Conservation (phyloP, 2,329 filamentous ascomycete genomes). For the Xylariomycetidae sp. region DNA sequence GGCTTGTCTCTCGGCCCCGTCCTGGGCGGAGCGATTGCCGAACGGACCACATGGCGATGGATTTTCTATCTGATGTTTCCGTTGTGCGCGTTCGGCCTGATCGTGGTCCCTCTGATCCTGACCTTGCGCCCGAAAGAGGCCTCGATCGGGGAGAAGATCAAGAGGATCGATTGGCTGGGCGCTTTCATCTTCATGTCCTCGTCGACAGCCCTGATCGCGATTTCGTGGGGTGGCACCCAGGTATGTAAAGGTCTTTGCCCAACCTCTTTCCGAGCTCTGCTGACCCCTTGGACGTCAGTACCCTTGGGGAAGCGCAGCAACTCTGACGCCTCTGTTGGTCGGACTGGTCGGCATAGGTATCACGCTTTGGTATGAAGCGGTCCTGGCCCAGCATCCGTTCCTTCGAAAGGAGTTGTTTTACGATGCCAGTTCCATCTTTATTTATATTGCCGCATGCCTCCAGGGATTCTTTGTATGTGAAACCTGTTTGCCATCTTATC, state of each 20-base stretch:
- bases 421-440: conserved; percentile 8
- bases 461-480: conserved; percentile 13
- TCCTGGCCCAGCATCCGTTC: conserved; percentile 10
- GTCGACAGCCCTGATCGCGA: conserved; percentile 36
- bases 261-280: conserved; percentile 1
- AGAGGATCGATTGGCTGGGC: conserved; percentile 40
- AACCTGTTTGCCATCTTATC: too few relatives aligned
- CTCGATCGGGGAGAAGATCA: conserved; percentile 27
- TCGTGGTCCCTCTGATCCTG: conserved; percentile 34
- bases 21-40: conserved; percentile 30
- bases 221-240: conserved; percentile 38
- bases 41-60: conserved; percentile 38
- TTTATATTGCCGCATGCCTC: conserved; percentile 9
- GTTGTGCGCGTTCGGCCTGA: conserved; percentile 33
- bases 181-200: conserved; percentile 37
- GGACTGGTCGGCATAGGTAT: conserved; percentile 9
- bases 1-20: conserved; percentile 27
- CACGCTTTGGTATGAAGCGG: conserved; percentile 10
- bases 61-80: conserved; percentile 44
- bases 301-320: conserved; percentile 9
- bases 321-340: conserved; percentile 12
- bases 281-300: conserved; percentile 4
- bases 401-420: conserved; percentile 12
- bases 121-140: conserved; percentile 30
- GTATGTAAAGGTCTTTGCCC: conserved; percentile 6